phyloP scores from a whole-genome alignment of 345 rosid species.

The Brassica incana region DNA sequence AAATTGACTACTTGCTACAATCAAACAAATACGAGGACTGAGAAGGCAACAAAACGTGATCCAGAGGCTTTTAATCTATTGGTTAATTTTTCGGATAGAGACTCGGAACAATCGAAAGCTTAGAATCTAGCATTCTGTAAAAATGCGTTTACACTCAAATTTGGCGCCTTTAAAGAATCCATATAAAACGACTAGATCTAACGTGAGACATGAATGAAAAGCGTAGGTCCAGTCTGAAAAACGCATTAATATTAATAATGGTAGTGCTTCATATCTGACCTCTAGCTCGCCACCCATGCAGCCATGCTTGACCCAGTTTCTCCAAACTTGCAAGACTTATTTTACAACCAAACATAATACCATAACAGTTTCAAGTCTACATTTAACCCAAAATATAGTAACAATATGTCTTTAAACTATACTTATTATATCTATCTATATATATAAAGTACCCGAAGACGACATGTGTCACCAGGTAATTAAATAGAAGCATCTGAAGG shows the following conservation, averaged over 20 bases:
- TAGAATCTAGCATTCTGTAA: background rate
- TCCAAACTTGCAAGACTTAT: background rate
- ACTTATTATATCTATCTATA: background rate
- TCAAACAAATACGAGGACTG: background rate
- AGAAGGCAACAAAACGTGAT: background rate
- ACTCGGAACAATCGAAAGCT: background rate
- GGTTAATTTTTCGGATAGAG: background rate
- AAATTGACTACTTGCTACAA: background rate
- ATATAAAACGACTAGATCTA: background rate
- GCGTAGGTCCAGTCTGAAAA: background rate
- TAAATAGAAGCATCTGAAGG: too few relatives aligned
- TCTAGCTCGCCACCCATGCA: conserved; percentile 23
- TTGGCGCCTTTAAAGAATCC: conserved; percentile 4
- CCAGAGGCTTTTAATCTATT: background rate
- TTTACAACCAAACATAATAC: background rate
- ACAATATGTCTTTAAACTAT: background rate
- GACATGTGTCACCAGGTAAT: too few relatives aligned
- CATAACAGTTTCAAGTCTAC: background rate
- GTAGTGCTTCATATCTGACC: background rate
- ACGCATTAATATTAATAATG: background rate
- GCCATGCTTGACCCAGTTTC: conserved; percentile 24
- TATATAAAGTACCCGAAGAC: too few relatives aligned
- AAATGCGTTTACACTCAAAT: background rate
- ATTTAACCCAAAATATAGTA: background rate
- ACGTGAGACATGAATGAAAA: background rate